These are phyloP conservation scores for Rhizopus stolonifer DNA, from an alignment of 371 early-diverging fungal species.

Conservation along the genomic window DNA sequence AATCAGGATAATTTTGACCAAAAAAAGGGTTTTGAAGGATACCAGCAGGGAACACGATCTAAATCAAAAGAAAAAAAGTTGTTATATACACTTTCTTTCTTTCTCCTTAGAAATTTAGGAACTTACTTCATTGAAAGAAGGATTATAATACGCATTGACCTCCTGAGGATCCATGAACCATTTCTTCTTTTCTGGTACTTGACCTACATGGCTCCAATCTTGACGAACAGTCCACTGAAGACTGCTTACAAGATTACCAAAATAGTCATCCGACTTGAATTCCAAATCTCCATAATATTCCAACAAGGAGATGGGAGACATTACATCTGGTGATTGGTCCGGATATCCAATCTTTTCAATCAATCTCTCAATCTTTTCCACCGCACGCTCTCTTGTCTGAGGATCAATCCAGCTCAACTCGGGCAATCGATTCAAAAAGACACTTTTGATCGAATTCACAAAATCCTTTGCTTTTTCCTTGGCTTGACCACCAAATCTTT, in stretches of 20 bases:
- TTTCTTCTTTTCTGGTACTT: conserved; percentile 40
- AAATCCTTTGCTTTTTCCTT: conserved; percentile 44
- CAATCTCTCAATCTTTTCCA: conserved; percentile 41
- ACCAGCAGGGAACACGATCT: conserved; percentile 65
- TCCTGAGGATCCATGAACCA: conserved; percentile 63
- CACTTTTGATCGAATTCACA: conserved; percentile 45
- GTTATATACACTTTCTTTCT: too few relatives aligned
- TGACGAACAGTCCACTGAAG: conserved; percentile 24
- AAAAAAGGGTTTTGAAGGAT: conserved; percentile 61
- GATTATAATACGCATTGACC: conserved; percentile 63
- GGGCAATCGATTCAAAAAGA: conserved; percentile 45
- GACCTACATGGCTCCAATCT: conserved; percentile 35
- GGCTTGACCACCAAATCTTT: conserved; percentile 40
- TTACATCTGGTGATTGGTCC: conserved; percentile 42
- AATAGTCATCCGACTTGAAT: conserved; percentile 37
- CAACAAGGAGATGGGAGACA: conserved; percentile 43
- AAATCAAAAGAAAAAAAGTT: neutral
- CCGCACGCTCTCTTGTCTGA: conserved; percentile 45
- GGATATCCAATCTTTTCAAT: conserved; percentile 55
- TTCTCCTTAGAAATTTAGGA: too few relatives aligned
- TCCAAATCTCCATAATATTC: conserved; percentile 43
- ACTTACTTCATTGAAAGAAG: conserved; percentile 47
- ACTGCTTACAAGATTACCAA: conserved; percentile 46
- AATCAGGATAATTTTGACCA: conserved; percentile 36
- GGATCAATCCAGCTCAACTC: conserved; percentile 56